Evolutionary conservation across 2,329 filamentous ascomycete species (phyloP), one percentile per base, ranked within the genome.

Genomic region (Teratosphaeria gauchensis): DNA sequence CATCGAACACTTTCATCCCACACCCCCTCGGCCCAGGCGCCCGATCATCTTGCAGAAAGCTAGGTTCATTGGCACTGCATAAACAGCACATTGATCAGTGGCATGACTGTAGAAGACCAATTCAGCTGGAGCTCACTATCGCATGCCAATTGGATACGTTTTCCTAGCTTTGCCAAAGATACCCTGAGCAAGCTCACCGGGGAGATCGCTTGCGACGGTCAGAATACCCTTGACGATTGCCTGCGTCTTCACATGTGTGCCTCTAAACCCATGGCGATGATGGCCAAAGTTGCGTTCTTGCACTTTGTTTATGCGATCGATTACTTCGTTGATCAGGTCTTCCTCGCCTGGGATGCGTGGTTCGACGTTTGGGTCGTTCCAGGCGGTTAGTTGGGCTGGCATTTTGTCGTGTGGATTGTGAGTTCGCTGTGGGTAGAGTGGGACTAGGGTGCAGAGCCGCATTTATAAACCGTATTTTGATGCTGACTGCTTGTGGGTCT

Each of bases 1-100:
- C 63, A 24, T 46, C 56, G 53, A 68, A 67, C 30, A 67, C 59
- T 38, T 65, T 66, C 53, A 66, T 59, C 21, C 58, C 61, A 19
- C 63, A 56, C 52, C 65, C 64, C 7, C 63, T 64, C 48, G 62
- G 66, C 5, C 62, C 64, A 8, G 61, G 59, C 7, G 57, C 61
- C 16, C 58, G 59, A 51, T 69, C 66, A 12, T 61, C 56, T 54
- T 65, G 64, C 1, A 66, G 58, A 21, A 64, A 64, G 31, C 58
- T 61, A 2, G 66, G 65, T 53, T 67, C 64, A 48, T 68, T 66
- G 32, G 65, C 64, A 54, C 42, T 48, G 5, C 62, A 64, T 48
- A 14, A 21, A 28, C 2, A 19, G n/a, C n/a, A 48, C 35, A 5
- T n/a, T 61, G 59, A 16, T 62, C 56, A 9, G 59, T 62, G 42